phyloP scores from a whole-genome alignment of 805 yeast species.

The Alloascoidea hylecoeti region DNA sequence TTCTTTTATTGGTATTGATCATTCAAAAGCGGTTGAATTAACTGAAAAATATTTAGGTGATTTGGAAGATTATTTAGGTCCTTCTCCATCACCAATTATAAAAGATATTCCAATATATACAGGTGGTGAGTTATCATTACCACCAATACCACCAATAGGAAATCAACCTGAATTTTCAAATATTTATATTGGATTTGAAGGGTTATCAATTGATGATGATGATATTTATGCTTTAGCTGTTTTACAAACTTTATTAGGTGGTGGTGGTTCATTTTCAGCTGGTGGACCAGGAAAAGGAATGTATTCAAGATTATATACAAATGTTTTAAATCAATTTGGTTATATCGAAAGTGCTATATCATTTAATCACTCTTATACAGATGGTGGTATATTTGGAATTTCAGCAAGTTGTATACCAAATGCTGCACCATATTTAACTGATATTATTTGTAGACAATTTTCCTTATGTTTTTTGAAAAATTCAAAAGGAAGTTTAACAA shows the following conservation, averaged over 20 bases:
- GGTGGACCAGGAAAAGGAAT: constrained; percentile 99
- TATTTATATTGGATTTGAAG: constrained; percentile 79
- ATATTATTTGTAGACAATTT: constrained; percentile 58
- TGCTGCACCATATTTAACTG: constrained; percentile 75
- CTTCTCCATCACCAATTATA: constrained; percentile 8
- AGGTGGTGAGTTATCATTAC: constrained; percentile 42
- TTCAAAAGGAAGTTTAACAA: constrained; percentile 47
- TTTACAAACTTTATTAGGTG: constrained; percentile 82
- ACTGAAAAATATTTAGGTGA: constrained; percentile 52
- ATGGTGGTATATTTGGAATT: constrained; percentile 85
- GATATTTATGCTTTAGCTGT: constrained; percentile 88
- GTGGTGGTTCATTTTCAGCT: constrained; percentile 95
- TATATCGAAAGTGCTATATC: constrained; percentile 81
- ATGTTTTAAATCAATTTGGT: constrained; percentile 83
- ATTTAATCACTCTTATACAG: constrained; percentile 82
- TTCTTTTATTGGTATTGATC: constrained; percentile 77
- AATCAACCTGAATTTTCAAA: constrained; percentile 71
- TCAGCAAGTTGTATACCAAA: constrained; percentile 75
- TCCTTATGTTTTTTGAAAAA: constrained; percentile 33
- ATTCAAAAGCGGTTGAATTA: constrained; percentile 49
- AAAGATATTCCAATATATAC: constrained; percentile 34
- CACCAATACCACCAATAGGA: constrained; percentile 42
- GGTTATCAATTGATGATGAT: constrained; percentile 67
- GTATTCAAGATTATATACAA: constrained; percentile 88
- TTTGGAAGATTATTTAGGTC: constrained; percentile 23